Evolutionary conservation across 345 rosid genomes (phyloP), one percentile per base, ranked within the genome.

Genomic region (Aegle marmelos): DNA sequence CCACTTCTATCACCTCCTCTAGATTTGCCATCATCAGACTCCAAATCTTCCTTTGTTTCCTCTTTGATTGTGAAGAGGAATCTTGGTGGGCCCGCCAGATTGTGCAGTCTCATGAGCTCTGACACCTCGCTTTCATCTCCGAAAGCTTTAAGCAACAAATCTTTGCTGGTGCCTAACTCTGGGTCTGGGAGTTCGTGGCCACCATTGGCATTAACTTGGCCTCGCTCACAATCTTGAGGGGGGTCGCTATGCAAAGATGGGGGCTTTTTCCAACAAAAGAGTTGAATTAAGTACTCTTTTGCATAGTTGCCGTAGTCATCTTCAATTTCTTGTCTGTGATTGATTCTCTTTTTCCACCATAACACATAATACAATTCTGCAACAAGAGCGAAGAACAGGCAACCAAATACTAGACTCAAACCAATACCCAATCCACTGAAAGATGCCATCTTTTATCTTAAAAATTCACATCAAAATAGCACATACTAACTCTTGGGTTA

Each of bases 1-100:
- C 85, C 83, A 76, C 84, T 86, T 39, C 87, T 82, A 27, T 86
- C 86, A 53, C 86, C 80, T 72, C 86, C 80, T 70, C 86, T 88
- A 1, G 98, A 93, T 74, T 83, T 90, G 33, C 90, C 97, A 78
- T 91, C 97, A 4, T 92, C 97, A 41, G 99, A 94, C 74, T 96
- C 99, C 91, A 96, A 86, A 78, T 96, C 99, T 57, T 95, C 99
- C 85, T 87, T 90, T 0, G 97, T 89, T 85, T 96, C 99, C 74
- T 96, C 99, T 27, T 91, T 92, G 85, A 96, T 96, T 68, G 99
- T 91, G 95, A 91, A 96, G 61, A 96, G 89, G 64, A 96, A 89
- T 81, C 99, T 90, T 4, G 97, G 99, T 17, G 93, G 96, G 22
- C 96, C 96, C 2, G 87, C 80, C 13, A 92, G 87, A 80, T 94